Evolutionary conservation across 352 stramenopile species (phyloP).

Genomic region (Pythium dissimile): DNA sequence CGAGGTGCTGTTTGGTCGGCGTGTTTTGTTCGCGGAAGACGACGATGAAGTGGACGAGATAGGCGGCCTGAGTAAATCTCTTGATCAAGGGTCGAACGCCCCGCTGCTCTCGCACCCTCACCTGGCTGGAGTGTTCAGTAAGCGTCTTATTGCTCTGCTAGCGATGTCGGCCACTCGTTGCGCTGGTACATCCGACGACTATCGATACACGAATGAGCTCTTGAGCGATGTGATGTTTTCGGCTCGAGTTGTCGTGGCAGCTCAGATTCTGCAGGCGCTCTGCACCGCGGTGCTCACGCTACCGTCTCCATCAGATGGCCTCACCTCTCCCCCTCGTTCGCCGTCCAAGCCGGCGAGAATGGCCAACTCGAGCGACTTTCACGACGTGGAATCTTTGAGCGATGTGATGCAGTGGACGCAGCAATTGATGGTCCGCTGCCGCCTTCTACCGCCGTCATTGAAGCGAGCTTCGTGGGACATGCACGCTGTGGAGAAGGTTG

Average conservation of each 20-base stretch:
- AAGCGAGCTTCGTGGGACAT: conserved; percentile 20
- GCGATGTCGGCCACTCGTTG: background rate
- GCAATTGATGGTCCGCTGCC: conserved; percentile 43
- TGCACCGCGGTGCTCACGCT: conserved; percentile 14
- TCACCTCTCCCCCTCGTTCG: conserved; percentile 5
- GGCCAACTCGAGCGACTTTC: conserved; percentile 30
- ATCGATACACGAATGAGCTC: conserved; percentile 31
- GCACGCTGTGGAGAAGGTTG: conserved; percentile 32
- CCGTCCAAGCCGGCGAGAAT: conserved; percentile 3
- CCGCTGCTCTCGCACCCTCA: conserved; percentile 51
- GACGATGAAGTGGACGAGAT: conserved; percentile 22
- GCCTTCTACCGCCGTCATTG: conserved; percentile 19
- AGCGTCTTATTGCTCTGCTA: conserved; percentile 34
- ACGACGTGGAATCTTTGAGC: conserved; percentile 49
- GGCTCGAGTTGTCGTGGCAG: conserved; percentile 50
- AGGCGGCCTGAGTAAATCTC: too few species aligned
- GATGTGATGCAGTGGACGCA: conserved; percentile 54
- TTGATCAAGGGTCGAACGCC: background rate
- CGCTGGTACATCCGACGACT: conserved; percentile 22
- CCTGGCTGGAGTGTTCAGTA: conserved; percentile 51
- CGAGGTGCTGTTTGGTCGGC: conserved; percentile 65
- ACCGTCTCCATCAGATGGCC: background rate
- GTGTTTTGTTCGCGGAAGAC: conserved; percentile 70
- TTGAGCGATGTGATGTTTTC: conserved; percentile 56
- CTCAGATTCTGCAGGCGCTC: conserved; percentile 55